Conservation (phyloP, 306 rosid species). For the Rosa multiflora region DNA sequence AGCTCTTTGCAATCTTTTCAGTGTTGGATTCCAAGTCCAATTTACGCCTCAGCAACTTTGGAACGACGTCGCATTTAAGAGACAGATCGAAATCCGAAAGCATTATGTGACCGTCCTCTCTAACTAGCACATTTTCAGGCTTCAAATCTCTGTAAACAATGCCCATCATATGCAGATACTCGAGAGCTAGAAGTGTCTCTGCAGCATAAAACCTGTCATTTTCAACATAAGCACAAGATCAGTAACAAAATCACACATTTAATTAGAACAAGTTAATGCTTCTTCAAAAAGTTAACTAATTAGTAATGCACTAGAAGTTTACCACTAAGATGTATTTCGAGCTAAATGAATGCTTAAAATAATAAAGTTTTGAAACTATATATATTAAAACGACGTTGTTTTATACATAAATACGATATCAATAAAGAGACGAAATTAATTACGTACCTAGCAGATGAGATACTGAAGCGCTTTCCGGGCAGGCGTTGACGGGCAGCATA, state of each 20-base stretch:
- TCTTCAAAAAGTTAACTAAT: neutral
- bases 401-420: neutral
- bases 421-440: neutral
- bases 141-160: conserved; percentile 91
- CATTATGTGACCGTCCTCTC: conserved; percentile 97
- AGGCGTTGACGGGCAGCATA: conserved; percentile 80
- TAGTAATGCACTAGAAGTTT: neutral
- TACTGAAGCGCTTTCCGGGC: conserved; percentile 61
- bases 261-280: neutral
- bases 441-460: conserved; percentile 67
- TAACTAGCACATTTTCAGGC: conserved; percentile 91
- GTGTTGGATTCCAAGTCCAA: conserved; percentile 25
- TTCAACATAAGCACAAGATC: neutral
- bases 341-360: neutral
- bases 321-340: neutral
- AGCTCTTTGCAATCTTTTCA: conserved; percentile 35
- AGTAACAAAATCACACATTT: neutral
- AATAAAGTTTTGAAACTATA: neutral
- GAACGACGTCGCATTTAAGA: conserved; percentile 91
- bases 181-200: conserved; percentile 78
- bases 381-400: neutral
- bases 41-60: conserved; percentile 56
- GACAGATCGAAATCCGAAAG: conserved; percentile 94
- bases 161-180: conserved; percentile 99
- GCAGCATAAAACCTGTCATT: conserved; percentile 82